Base-by-base conservation (phyloP, 164 flowering plant species). In the Paratinospora sagittata region DNA sequence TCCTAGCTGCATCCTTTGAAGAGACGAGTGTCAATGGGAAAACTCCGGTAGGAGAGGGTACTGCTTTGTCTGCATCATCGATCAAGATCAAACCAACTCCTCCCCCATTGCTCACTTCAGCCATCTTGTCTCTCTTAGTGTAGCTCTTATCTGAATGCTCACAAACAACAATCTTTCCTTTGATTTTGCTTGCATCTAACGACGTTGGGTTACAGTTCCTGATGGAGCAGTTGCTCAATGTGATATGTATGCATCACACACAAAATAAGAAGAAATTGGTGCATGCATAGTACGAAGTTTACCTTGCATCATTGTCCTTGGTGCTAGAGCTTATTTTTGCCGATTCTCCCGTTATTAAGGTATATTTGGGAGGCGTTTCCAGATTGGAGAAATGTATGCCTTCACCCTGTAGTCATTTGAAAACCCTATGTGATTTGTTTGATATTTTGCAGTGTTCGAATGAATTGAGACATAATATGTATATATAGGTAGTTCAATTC, bases 161-260 rank as follows among this genome's bases (percentile, higher is more conserved):
- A 65, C 97, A 93, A 0, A 90, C 33, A 3, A 93, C 86, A 45
- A 93, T 90, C 61, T 81, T 89, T 27, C 97, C 98, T 23, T 84
- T 84, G 3, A 90, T 67, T 66, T 79, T 81, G 23, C 45, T 45
- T 5, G 30, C 74, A 17, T 84, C 84, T 47, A 93, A n/a, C 17
- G 88, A 49, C 61, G 67, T 77, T 11, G 76, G 77, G 24, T 72
- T 19, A 78, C 98, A 90, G 24, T 84, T 77, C 27, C 98, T 92
- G 84, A 34, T 30, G 61, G 9, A 21, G 6, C 24, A 41, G 45
- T 41, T 41, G 13, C 45, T 1, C 11, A 12, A 30, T 30, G 4
- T 1, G 34, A 30, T 30, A 30, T 30, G 34, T 30, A 4, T 30
- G 34, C 34, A 30, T 30, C 34, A 30, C 4, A 4, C 34, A 30